phyloP scores from a whole-genome alignment of 2,329 filamentous ascomycete genomes.

The Fusarium circinatum region DNA sequence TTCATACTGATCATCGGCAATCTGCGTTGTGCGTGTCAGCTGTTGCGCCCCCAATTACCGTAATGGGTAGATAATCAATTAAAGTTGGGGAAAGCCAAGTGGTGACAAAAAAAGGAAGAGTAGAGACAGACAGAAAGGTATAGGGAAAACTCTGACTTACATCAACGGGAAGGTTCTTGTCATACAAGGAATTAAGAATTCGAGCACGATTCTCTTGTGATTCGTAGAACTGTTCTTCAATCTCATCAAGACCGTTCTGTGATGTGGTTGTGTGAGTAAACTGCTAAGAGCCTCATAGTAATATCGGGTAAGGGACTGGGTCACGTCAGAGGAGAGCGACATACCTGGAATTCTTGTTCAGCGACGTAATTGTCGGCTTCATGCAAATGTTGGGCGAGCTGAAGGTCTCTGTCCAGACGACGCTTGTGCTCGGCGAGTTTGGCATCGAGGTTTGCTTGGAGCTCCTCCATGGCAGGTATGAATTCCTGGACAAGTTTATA shows the following conservation, averaged over 20 bases:
- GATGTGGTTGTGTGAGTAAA: slow-evolving; percentile 26
- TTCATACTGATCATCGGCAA: slow-evolving; percentile 57
- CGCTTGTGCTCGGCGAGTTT: slow-evolving; percentile 47
- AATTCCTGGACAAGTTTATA: slow-evolving; percentile 66
- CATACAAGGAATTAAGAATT: slow-evolving; percentile 56
- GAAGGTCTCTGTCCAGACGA: slow-evolving; percentile 49
- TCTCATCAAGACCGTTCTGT: slow-evolving; percentile 53
- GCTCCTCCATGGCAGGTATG: slow-evolving; percentile 59
- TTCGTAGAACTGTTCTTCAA: slow-evolving; percentile 56
- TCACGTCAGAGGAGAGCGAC: slow-evolving; percentile 28
- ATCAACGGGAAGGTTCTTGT: slow-evolving; percentile 58
- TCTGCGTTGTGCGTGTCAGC: slow-evolving; percentile 45
- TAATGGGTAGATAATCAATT: slow-evolving; percentile 11
- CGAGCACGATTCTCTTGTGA: slow-evolving; percentile 58
- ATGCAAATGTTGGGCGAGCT: slow-evolving; percentile 53
- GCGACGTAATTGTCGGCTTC: slow-evolving; percentile 48
- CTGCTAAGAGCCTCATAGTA: slow-evolving; percentile 34
- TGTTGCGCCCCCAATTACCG: slow-evolving; percentile 15
- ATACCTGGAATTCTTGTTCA: slow-evolving; percentile 53
- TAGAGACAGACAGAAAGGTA: slow-evolving; percentile 17
- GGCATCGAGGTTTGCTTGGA: slow-evolving; percentile 52
- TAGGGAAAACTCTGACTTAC: slow-evolving; percentile 51
- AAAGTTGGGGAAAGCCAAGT: slow-evolving; percentile 34
- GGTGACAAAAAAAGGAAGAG: slow-evolving; percentile 10
- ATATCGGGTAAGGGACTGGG: slow-evolving; percentile 33